phyloP scores from a whole-genome alignment of 2,329 filamentous ascomycete genomes.

The Biscogniauxia marginata region DNA sequence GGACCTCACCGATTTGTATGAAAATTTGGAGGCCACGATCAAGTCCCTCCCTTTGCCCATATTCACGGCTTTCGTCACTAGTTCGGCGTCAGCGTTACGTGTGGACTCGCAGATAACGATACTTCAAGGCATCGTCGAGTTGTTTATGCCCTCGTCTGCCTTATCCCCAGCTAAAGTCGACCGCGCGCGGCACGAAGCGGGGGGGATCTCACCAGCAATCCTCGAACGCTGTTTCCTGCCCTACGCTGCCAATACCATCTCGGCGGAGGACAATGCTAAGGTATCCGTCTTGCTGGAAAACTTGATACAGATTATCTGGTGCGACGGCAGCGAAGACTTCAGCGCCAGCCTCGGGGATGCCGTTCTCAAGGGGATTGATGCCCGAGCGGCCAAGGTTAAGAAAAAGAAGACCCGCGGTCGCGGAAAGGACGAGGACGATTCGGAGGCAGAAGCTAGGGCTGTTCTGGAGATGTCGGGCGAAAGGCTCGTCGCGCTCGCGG shows the following conservation, averaged over 20 bases:
- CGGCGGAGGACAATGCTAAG: slow-evolving; percentile 68
- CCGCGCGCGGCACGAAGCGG: slow-evolving; percentile 35
- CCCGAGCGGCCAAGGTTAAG: slow-evolving; percentile 48
- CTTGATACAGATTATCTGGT: slow-evolving; percentile 55
- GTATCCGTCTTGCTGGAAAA: slow-evolving; percentile 68
- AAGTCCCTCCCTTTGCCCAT: slow-evolving; percentile 56
- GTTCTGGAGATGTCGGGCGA: slow-evolving; percentile 44
- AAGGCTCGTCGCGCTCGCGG: slow-evolving; percentile 41
- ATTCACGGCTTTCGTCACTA: slow-evolving; percentile 56
- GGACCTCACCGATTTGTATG: slow-evolving; percentile 55
- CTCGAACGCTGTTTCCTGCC: slow-evolving; percentile 62
- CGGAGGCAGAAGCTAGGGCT: slow-evolving; percentile 43
- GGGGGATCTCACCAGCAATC: slow-evolving; percentile 44
- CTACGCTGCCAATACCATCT: slow-evolving; percentile 60
- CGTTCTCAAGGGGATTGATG: slow-evolving; percentile 46
- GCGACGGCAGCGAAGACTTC: slow-evolving; percentile 34
- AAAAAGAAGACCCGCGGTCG: slow-evolving; percentile 34
- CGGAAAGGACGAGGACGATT: slow-evolving; percentile 23
- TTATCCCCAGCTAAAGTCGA: slow-evolving; percentile 43
- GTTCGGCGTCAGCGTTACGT: slow-evolving; percentile 37
- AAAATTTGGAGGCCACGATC: slow-evolving; percentile 55
- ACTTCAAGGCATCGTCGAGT: slow-evolving; percentile 43
- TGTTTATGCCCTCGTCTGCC: slow-evolving; percentile 43
- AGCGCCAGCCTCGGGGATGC: slow-evolving; percentile 38
- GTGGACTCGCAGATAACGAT: slow-evolving; percentile 43